Base-by-base conservation (phyloP, 768 basidiomycete species). In the Rubroboletus pulcherrimus region DNA sequence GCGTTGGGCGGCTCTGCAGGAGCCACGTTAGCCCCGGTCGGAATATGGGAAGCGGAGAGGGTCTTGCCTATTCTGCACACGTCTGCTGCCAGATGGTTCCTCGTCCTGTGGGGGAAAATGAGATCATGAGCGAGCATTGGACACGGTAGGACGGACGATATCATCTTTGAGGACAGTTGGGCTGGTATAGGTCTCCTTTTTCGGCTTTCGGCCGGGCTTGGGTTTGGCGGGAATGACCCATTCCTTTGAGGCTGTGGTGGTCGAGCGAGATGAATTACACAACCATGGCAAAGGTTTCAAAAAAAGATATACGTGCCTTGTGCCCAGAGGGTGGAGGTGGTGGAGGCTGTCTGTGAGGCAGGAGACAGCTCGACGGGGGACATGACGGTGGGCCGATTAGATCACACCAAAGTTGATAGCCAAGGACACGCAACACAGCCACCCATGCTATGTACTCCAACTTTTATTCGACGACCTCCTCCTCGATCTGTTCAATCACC, bases 401-500 rank as follows among this genome's bases (percentile, higher is more conserved):
- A 66, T 65, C 44, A 39, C 38, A 30, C 10, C 21, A 21, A 31
- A 35, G 5, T 34, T 17, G 29, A 50, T 38, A 11, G 21, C 21
- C 21, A 35, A 15, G 10, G 26, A 21, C 19, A 47, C 3, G 8
- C 4, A n/a, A 35, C 62, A 69, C 66, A 69, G 70, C 67, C 65
- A 71, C 63, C 50, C 24, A 26, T 26, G 26, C 5, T 26, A 26
- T 26, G 26, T 26, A 26, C 26, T 4, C 12, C 14, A 12, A 26
- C 26, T 33, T 48, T 63, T 61, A 78, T 53, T 86, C 85, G 30
- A 83, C 74, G 24, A 87, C 73, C 66, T 81, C 84, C 74, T 96
- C 93, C 74, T 96, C 93, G 40, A 81, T 83, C 77, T 97, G 93
- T 62, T 97, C 92, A 64, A 95, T 83, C 40, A 96, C 83, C 70